Evolutionary conservation across 2,329 filamentous ascomycete species (phyloP).

Genomic region (Zymoseptoria brevis): DNA sequence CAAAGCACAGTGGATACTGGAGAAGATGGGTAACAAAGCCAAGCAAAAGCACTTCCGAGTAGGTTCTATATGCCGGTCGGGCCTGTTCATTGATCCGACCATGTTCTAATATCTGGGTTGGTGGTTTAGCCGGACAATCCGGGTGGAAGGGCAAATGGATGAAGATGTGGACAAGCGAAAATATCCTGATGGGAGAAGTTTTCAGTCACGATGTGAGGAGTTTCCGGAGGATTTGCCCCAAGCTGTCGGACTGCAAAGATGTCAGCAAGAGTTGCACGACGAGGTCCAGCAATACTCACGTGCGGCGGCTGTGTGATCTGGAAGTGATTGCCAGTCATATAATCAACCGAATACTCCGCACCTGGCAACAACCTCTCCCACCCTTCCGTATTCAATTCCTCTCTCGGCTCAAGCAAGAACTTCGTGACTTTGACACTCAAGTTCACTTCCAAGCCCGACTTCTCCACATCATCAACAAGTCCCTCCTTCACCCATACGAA

Average conservation of each 20-base stretch:
- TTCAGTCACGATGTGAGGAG: neutral
- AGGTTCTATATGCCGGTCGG: constrained; percentile 13
- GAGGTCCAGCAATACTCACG: constrained; percentile 13
- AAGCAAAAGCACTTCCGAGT: constrained; percentile 19
- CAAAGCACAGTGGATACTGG: constrained; percentile 13
- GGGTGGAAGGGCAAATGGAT: constrained; percentile 13
- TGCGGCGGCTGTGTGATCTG: constrained; percentile 26
- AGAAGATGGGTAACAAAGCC: constrained; percentile 13
- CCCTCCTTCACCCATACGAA: constrained; percentile 28
- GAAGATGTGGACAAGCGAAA: neutral
- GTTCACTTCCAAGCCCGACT: constrained; percentile 24
- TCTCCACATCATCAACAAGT: constrained; percentile 22
- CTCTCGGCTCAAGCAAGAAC: constrained; percentile 26
- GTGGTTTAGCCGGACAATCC: constrained; percentile 12
- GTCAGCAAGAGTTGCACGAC: neutral
- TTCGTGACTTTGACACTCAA: constrained; percentile 25
- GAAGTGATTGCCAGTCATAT: constrained; percentile 29
- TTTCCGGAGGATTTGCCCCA: constrained; percentile 9
- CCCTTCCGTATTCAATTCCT: constrained; percentile 21
- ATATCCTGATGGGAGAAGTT: neutral
- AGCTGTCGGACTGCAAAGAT: constrained; percentile 11
- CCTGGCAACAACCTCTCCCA: constrained; percentile 26
- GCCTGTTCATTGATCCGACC: constrained; percentile 11
- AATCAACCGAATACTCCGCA: constrained; percentile 20
- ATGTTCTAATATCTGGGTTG: constrained; percentile 8